Evolutionary conservation across 495 filamentous ascomycete genomes (phyloP), one percentile per base, ranked within the genome.

Genomic region (Pyrenula aspistea): DNA sequence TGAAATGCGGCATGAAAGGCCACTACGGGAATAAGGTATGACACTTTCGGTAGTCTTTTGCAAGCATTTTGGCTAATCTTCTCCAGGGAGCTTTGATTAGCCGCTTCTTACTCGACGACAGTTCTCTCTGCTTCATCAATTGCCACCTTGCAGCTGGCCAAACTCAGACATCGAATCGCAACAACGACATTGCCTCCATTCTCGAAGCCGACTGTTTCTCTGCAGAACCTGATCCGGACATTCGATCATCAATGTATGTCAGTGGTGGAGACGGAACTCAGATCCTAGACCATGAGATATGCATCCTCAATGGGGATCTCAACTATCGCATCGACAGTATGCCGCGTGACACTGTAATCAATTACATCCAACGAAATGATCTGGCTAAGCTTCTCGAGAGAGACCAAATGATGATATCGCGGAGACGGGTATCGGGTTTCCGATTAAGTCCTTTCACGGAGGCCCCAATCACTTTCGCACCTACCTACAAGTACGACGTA

Each of bases 291-390:
- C 92, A 98, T 62, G 93, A 98, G 68, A 85, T 97, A 20, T 98
- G 93, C 64, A 83, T 98, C 53, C 70, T 96, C 20, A 96, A 97
- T 65, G 93, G 93, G 19, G 93, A 98, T 65, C 81, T 98, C 49
- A 98, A 98, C 68, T 98, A 98, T 71, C 91, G 93, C 48, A 97
- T 98, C 63, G 93, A 98, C 68, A 85, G 90, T n/a, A 95, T 96
- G 78, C 84, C 86, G 20, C 86, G 93, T 10, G 87, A 96, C 63
- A 87, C 87, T 8, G 91, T 97, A 36, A 86, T 98, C 53, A 84
- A 84, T 55, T 88, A 86, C 0, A 76, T 96, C 54, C 85, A 84
- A 49, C 72, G 82, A 51, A 83, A 84, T 59, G 95, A 96, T 61
- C 77, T 97, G 2, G 59, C 71, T n/a, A 93, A 95, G 66, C 79